Conservation (phyloP, 2,329 filamentous ascomycete genomes). For the Aspergillus fructus region DNA sequence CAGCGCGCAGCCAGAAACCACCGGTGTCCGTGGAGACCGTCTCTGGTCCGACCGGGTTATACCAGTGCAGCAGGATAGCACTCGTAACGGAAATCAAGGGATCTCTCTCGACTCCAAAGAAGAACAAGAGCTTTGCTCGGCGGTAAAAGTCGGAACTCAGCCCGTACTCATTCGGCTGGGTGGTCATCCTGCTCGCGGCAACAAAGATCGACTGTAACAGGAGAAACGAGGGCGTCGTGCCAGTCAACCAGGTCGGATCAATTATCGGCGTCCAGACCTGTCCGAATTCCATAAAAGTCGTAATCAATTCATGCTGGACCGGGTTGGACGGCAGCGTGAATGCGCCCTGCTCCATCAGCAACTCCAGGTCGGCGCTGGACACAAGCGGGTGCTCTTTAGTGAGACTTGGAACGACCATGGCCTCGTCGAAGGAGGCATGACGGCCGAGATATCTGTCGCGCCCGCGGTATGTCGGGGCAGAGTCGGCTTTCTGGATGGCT, state of each 20-base stretch:
- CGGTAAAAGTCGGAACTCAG: conserved; percentile 32
- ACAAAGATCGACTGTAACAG: conserved; percentile 40
- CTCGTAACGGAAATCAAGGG: conserved; percentile 42
- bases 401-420: conserved; percentile 26
- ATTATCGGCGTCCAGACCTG: conserved; percentile 45
- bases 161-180: conserved; percentile 29
- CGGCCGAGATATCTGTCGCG: conserved; percentile 22
- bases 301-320: conserved; percentile 37
- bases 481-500: not conserved
- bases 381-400: conserved; percentile 13
- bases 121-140: conserved; percentile 34
- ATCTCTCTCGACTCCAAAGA: conserved; percentile 34
- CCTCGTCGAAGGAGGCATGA: conserved; percentile 28
- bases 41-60: conserved; percentile 44
- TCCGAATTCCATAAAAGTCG: conserved; percentile 43
- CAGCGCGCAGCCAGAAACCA: conserved; percentile 44
- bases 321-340: conserved; percentile 24
- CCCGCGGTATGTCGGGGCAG: conserved; percentile 9
- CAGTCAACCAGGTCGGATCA: conserved; percentile 41
- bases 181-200: conserved; percentile 41
- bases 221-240: conserved; percentile 27
- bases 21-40: conserved; percentile 42
- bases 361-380: conserved; percentile 17
- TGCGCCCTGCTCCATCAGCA: conserved; percentile 25
- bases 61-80: conserved; percentile 43